Evolutionary conservation across 2,329 filamentous ascomycete genomes (phyloP).

Genomic region (Colletotrichum sp.): DNA sequence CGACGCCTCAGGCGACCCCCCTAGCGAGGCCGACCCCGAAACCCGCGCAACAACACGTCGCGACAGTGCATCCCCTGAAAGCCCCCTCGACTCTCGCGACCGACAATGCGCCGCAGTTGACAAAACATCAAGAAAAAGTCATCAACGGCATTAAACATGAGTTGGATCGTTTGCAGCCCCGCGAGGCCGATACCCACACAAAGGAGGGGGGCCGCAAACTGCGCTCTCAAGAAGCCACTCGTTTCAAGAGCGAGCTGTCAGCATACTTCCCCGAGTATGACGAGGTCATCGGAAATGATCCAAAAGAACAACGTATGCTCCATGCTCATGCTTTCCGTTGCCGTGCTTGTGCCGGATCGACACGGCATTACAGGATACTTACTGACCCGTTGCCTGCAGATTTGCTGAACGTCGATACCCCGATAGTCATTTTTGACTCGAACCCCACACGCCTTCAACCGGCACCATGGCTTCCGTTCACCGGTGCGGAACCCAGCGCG

Average conservation of each 20-base stretch:
- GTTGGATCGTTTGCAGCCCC: conserved; percentile 60
- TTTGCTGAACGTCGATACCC: conserved; percentile 73
- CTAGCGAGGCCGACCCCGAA: conserved; percentile 3
- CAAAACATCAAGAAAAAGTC: conserved; percentile 62
- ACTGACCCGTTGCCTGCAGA: conserved; percentile 54
- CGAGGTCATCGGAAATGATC: conserved; percentile 86
- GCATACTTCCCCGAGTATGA: conserved; percentile 94
- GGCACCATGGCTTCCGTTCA: conserved; percentile 17
- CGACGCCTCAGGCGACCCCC: conserved; percentile 5
- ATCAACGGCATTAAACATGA: conserved; percentile 68
- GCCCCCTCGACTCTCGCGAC: conserved; percentile 22
- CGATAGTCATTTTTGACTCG: conserved; percentile 72
- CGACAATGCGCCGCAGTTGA: conserved; percentile 33
- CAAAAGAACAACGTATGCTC: conserved; percentile 74
- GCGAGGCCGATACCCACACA: conserved; percentile 42
- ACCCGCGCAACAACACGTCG: conserved; percentile 7
- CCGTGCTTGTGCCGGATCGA: not conserved
- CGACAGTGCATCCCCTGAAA: conserved; percentile 22
- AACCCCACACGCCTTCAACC: conserved; percentile 26
- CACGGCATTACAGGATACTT: not conserved
- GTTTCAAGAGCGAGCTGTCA: conserved; percentile 90
- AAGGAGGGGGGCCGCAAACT: conserved; percentile 75
- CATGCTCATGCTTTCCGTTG: not conserved
- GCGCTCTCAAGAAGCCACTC: conserved; percentile 82
- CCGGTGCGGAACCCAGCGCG: not conserved